Evolutionary conservation across 306 rosid genomes (phyloP).

Genomic region (Quercus dentata): DNA sequence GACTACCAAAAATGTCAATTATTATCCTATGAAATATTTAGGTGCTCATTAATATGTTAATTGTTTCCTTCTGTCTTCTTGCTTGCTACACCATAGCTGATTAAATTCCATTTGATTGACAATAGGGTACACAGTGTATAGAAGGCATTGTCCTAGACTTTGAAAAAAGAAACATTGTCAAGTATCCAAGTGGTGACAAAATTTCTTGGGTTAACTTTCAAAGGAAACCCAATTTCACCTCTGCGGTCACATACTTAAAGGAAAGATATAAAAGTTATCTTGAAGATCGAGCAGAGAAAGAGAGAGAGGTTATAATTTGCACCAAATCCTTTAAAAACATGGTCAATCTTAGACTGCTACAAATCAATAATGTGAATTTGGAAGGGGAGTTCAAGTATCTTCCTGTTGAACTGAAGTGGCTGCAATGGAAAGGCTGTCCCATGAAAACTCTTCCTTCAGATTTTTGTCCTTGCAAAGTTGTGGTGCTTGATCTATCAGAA

Average conservation of each 20-base stretch:
- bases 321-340: constrained; percentile 39
- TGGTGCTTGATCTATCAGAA: constrained; percentile 61
- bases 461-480: constrained; percentile 39
- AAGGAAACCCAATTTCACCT: constrained; percentile 19
- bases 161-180: background rate
- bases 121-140: constrained; percentile 35
- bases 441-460: constrained; percentile 34
- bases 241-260: constrained; percentile 30
- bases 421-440: constrained; percentile 68
- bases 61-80: background rate
- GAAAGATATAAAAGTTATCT: constrained; percentile 27
- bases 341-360: constrained; percentile 48
- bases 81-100: background rate
- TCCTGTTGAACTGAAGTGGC: constrained; percentile 56
- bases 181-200: constrained; percentile 9
- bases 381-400: constrained; percentile 38
- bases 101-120: background rate
- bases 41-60: background rate
- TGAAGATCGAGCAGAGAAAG: constrained; percentile 24
- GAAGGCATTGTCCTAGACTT: constrained; percentile 56
- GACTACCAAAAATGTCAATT: too few relatives aligned
- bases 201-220: constrained; percentile 21
- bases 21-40: background rate
- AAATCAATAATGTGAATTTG: constrained; percentile 47
- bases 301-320: constrained; percentile 17